Percentiles rank a stretch among this genome's conserved stretches.
phyloP scores from a whole-genome alignment of 148 eudicot species.

The Dianthus caryophyllus region DNA sequence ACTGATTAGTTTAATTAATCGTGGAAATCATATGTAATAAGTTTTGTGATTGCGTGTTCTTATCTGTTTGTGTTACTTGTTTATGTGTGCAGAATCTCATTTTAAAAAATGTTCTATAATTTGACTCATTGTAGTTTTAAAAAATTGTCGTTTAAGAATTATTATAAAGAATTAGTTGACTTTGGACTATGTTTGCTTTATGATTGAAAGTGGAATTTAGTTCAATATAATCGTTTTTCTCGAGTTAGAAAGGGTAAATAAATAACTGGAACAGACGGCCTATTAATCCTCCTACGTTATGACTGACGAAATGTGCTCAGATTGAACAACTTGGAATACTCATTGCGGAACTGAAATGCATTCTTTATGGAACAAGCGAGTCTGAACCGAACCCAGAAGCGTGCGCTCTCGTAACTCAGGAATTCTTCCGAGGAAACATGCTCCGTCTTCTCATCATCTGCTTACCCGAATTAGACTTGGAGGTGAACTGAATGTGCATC shows the following conservation, averaged over 20 bases:
- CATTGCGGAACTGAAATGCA: constrained; percentile 40
- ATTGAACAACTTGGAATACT: constrained; percentile 34
- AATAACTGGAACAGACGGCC: background rate
- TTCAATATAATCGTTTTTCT: background rate
- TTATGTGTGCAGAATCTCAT: background rate
- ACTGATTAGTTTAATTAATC: too few species aligned
- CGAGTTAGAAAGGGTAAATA: too few species aligned
- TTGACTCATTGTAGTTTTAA: constrained; percentile 5
- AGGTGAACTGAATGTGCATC: constrained; percentile 37
- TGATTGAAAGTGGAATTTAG: background rate
- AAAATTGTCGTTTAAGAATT: background rate
- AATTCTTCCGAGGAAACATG: constrained; percentile 41
- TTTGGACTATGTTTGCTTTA: background rate
- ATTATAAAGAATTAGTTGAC: background rate
- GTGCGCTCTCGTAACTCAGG: constrained; percentile 52
- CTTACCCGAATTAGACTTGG: constrained; percentile 44
- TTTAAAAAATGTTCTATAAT: background rate
- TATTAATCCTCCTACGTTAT: background rate
- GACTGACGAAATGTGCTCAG: too few species aligned
- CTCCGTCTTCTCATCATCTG: constrained; percentile 42
- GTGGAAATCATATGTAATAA: background rate
- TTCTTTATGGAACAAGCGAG: constrained; percentile 51
- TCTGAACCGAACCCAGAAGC: constrained; percentile 48
- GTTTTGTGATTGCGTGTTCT: background rate
- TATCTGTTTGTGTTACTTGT: background rate